These are phyloP conservation scores for Macadamia tetraphylla DNA, from an alignment of 164 flowering plant genomes.

Conservation along the genomic window DNA sequence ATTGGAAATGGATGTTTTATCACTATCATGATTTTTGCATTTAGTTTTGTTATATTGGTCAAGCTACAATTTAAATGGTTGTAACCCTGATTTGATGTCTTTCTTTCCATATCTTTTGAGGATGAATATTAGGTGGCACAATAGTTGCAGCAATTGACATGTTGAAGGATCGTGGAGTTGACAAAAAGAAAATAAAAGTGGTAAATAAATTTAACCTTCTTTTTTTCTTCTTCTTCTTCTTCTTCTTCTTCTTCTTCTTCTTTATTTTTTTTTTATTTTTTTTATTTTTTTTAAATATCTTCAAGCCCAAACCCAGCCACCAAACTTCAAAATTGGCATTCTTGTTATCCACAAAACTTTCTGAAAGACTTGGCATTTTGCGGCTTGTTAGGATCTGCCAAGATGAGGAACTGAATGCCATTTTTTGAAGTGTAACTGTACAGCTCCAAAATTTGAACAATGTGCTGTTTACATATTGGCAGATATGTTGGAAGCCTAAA, in stretches of 20 bases:
- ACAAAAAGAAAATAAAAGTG: conserved; percentile 82
- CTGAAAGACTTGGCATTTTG: neutral
- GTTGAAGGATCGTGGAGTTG: conserved; percentile 68
- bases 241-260: neutral
- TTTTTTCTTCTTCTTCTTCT: neutral
- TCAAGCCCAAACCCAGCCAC: neutral
- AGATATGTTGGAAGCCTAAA: neutral
- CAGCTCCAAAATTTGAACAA: neutral
- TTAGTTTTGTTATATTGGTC: no score
- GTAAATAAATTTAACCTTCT: conserved; percentile 25
- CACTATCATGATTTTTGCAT: no score
- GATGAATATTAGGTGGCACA: conserved; percentile 68
- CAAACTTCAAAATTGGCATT: neutral
- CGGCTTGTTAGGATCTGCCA: no score
- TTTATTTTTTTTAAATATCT: neutral
- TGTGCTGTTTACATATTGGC: neutral
- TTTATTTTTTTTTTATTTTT: no score
- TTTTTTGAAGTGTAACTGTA: neutral
- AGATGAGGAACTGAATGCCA: neutral
- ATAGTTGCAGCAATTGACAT: conserved; percentile 70
- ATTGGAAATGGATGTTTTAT: no score
- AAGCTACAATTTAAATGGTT: no score
- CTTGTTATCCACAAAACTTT: neutral
- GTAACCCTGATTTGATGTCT: neutral
- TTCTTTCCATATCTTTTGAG: conserved; percentile 3